Evolutionary conservation across 2,329 filamentous ascomycete species (phyloP).

Genomic region (Hansfordia pulvinata): DNA sequence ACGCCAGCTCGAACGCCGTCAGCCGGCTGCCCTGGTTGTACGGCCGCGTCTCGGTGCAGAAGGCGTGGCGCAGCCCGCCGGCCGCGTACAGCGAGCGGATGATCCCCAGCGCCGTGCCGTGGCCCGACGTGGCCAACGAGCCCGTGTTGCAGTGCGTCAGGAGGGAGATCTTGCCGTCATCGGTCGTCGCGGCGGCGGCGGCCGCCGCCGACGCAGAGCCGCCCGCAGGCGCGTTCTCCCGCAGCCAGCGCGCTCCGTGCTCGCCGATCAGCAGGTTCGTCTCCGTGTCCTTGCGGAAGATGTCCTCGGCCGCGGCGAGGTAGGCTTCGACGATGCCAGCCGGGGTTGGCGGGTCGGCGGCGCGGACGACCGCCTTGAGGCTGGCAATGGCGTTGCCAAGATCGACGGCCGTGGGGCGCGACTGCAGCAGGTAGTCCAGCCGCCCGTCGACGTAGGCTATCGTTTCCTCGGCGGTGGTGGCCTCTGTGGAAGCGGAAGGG

Average conservation of each 20-base stretch:
- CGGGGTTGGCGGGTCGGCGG: slow-evolving; percentile 25
- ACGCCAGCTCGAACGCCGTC: slow-evolving; percentile 92
- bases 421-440: slow-evolving; percentile 76
- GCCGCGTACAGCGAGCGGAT: slow-evolving; percentile 67
- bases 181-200: slow-evolving; percentile 28
- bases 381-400: slow-evolving; percentile 79
- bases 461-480: slow-evolving; percentile 36
- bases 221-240: slow-evolving; percentile 39
- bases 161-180: slow-evolving; percentile 52
- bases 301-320: slow-evolving; percentile 68
- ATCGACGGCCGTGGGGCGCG: slow-evolving; percentile 89
- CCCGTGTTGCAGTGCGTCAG: slow-evolving; percentile 98
- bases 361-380: slow-evolving; percentile 51
- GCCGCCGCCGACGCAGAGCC: too few relatives aligned
- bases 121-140: slow-evolving; percentile 92
- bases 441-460: slow-evolving; percentile 62
- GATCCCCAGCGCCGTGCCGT: slow-evolving; percentile 89
- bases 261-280: slow-evolving; percentile 81
- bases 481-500: too few relatives aligned
- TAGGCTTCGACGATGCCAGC: slow-evolving; percentile 53
- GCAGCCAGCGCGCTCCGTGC: slow-evolving; percentile 73
- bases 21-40: slow-evolving; percentile 96
- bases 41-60: slow-evolving; percentile 91
- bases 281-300: slow-evolving; percentile 73
- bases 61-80: slow-evolving; percentile 63